Evolutionary conservation across 2,329 filamentous ascomycete genomes (phyloP), one percentile per base, ranked within the genome.

Genomic region (Cytospora chrysosperma): DNA sequence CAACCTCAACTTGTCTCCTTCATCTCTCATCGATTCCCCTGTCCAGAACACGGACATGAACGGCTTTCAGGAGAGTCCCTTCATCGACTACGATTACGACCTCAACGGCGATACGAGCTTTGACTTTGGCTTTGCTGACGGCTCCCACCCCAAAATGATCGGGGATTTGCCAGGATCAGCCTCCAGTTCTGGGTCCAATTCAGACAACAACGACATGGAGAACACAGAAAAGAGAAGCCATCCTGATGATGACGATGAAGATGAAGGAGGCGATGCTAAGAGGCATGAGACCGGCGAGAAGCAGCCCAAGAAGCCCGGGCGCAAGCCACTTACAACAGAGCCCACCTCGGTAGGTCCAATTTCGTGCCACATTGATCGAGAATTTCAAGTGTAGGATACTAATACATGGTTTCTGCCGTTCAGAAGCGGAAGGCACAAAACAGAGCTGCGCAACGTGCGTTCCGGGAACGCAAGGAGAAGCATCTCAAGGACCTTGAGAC

Each of bases 391-490:
- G 13, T 37, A 32, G 26, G 28, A 40, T 65, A 67, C 73, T 75
- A 70, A 75, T 69, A 75, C 69, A 64, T 54, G 9, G 47, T 34
- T 56, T 6, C 21, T 0, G 32, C 37, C 12, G 37, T 67, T 54
- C 71, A 96, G 92, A 96, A 96, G 79, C 89, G 93, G 70, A 99
- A 99, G 79, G 95, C 95, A 12, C 93, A 97, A 73, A 97, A 97
- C 70, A 87, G 93, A 69, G 93, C 93, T 13, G 93, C 93, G 5
- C 93, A 97, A 77, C 87, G 93, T 64, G 93, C 93, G 8, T 97
- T 97, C 83, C 88, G 93, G 61, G 93, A 97, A 75, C 90, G 93
- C 67, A 97, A 97, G 78, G 93, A 97, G 76, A 94, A 91, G 79
- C 93, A 96, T 71, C 75, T 96, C 55, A 92, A 92, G 74, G 90